phyloP scores from a whole-genome alignment of 495 filamentous ascomycete species.

The Aspergillus saccharolyticus region DNA sequence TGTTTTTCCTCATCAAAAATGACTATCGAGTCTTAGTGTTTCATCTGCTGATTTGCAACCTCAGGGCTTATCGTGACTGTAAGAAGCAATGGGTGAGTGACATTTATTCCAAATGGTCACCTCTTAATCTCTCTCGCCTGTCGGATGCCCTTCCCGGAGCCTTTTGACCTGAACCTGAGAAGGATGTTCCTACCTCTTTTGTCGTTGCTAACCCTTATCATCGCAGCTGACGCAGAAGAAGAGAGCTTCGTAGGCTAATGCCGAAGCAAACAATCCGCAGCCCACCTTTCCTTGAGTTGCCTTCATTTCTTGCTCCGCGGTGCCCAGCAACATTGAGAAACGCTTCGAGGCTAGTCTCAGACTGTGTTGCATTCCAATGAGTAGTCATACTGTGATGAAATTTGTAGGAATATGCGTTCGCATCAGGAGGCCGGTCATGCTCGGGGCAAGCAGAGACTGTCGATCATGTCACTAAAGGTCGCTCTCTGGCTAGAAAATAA shows the following conservation, averaged over 20 bases:
- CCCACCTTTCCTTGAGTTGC: not conserved
- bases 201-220: slow-evolving; percentile 1
- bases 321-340: not conserved
- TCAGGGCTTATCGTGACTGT: slow-evolving; percentile 86
- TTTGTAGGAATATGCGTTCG: not conserved
- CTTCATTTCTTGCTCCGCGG: not conserved
- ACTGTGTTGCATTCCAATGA: not conserved
- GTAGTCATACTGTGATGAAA: not conserved
- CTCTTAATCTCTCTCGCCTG: not conserved
- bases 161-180: not conserved
- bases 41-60: slow-evolving; percentile 6
- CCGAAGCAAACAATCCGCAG: not conserved
- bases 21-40: slow-evolving; percentile 6
- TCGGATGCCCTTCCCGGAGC: not conserved
- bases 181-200: not conserved
- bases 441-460: not conserved
- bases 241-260: not conserved
- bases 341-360: not conserved
- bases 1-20: not conserved
- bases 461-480: not conserved
- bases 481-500: not conserved
- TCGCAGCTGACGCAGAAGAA: slow-evolving; percentile 23
- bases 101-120: not conserved
- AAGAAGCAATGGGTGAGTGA: slow-evolving; percentile 85
- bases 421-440: no score